phyloP scores from a whole-genome alignment of 352 stramenopile genomes.

The Discostella stelligera region DNA sequence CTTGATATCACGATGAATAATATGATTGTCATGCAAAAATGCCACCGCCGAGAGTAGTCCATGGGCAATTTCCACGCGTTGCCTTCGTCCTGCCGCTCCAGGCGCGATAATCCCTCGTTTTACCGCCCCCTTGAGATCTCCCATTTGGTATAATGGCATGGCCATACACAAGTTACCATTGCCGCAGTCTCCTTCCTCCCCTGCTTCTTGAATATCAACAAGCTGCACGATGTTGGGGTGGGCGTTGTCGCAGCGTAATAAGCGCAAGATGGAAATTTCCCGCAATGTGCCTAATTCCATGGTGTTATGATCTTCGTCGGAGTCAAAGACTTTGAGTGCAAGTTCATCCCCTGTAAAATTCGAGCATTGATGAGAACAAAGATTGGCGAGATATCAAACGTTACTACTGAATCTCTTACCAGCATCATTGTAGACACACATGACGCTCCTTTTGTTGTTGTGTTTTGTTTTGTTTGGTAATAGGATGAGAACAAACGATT shows the following conservation, averaged over 20 bases:
- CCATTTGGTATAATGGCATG: conserved; percentile 61
- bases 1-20: conserved; percentile 83
- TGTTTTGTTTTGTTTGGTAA: not conserved
- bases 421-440: conserved; percentile 79
- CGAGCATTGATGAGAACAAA: not conserved
- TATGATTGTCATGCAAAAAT: conserved; percentile 80
- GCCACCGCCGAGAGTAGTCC: conserved; percentile 70
- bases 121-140: conserved; percentile 51
- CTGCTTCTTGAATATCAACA: conserved; percentile 65
- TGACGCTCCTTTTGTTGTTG: conserved; percentile 28
- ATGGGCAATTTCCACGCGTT: conserved; percentile 68
- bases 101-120: conserved; percentile 29
- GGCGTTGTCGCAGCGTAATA: conserved; percentile 63
- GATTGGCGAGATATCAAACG: not conserved
- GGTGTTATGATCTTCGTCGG: conserved; percentile 46
- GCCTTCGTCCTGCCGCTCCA: conserved; percentile 35
- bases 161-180: conserved; percentile 62
- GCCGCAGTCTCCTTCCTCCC: conserved; percentile 53
- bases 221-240: conserved; percentile 78
- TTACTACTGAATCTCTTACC: conserved; percentile 59
- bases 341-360: conserved; percentile 25
- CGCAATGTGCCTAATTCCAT: conserved; percentile 69
- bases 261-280: conserved; percentile 73
- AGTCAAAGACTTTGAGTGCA: conserved; percentile 42
- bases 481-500: not conserved